Evolutionary conservation across 139 green algal species (phyloP), one percentile per base, ranked within the genome.

Genomic region (Pleodorina starrii): DNA sequence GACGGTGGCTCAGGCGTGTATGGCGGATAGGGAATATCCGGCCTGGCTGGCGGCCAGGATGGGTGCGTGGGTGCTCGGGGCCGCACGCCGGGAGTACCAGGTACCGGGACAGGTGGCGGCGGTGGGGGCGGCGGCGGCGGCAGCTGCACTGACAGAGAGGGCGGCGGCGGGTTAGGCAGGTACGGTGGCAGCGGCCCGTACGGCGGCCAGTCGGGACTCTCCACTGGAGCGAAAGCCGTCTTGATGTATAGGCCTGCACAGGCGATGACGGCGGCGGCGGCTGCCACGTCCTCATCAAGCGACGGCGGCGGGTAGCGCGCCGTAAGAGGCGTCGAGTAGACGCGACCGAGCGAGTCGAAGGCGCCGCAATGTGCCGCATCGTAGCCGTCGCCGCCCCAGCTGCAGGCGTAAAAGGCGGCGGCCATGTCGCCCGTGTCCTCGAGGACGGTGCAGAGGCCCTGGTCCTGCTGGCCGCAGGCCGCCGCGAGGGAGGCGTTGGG

Each of bases 361-460:
- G 54, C 78, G 27, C 78, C 78, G 50, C 78, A 85, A 19, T 57
- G 35, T 0, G 54, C 9, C 9, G 78, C 36, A 2, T 54, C 54
- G 78, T 85, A 84, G n/a, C 76, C 76, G 23, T 63, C 76, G 16
- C 50, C 54, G 40, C 78, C 78, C 38, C 40, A 85, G 32, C 14
- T 42, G 78, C 78, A 85, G 36, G 35, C 54, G 57, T 74, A 85
- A 16, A 48, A 12, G 25, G 78, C 78, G 0, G 36, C 54, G 7
- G 5, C 51, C 5, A 27, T 11, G 38, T 85, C 78, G 21, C 78
- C 78, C 1, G 78, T 74, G 14, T 85, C 78, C 17, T 85, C 78
- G 1, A 85, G 50, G 6, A 73, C 35, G 1, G 23, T 38, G 38
- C 78, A 85, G 29, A 66, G 29, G 54, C 54, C 29, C 25, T 66